Evolutionary conservation across 352 stramenopile genomes (phyloP), one percentile per base, ranked within the genome.

Genomic region (Aphanomyces invadans): DNA sequence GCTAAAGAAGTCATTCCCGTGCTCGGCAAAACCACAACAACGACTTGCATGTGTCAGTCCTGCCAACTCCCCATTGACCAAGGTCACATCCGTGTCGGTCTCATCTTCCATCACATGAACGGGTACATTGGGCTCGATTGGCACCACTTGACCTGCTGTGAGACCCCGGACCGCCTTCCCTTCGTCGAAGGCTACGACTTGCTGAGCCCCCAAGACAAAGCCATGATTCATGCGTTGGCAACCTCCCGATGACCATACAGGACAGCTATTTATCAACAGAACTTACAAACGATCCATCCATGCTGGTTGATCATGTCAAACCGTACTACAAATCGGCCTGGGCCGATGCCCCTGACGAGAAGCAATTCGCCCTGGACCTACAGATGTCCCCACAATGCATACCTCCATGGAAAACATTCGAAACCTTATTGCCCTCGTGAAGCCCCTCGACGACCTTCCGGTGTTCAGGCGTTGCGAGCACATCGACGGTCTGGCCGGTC

Each of bases 91-190:
- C 55, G 55, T 21, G 55, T 64, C 21, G 55, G 55, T 23, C 55
- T 64, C 33, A 64, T 64, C 55, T 64, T 64, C 26, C 55, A 64
- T 21, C 55, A 64, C 55, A 33, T 64, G 32, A 64, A 64, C 38
- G 55, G 55, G 7, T 64, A 64, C 33, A 64, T 64, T 52, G 55
- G 32, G 2, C 55, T 64, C 19, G 55, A 64, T n/a, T 64, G 55
- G 55, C 55, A 64, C 39, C 55, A 64, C 55, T 36, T 64, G 15
- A 38, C 32, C n/a, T 64, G 55, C 55, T 64, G 55, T 26, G 55
- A 64, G n/a, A 64, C 36, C 28, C 55, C 55, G n/a, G 36, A 46
- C 31, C 55, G 46, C n/a, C 55, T 64, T 19, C 33, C 55, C 12
- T 17, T 28, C 11, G 32, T 64, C 36, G 55, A 64, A 26, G 55